These are phyloP conservation scores for Tulasnella calospora DNA, from an alignment of 768 basidiomycete genomes.

Conservation along the genomic window DNA sequence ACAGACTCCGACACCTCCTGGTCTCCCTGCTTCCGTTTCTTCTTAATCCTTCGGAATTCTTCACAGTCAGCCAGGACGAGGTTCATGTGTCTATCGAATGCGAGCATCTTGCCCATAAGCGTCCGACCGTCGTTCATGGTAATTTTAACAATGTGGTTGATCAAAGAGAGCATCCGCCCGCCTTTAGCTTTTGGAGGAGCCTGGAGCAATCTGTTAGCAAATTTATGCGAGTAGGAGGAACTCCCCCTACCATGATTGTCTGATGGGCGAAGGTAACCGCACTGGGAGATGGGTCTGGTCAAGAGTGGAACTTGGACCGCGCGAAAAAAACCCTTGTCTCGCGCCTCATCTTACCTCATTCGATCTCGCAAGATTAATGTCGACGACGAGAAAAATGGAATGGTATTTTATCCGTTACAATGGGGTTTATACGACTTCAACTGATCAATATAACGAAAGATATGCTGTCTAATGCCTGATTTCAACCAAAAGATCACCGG, in stretches of 20 bases:
- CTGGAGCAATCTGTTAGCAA: constrained; percentile 38
- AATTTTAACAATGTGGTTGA: constrained; percentile 96
- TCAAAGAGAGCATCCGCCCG: constrained; percentile 94
- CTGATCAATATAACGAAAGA: constrained; percentile 12
- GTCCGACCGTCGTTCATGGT: constrained; percentile 96
- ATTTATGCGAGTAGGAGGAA: not conserved
- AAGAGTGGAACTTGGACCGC: constrained; percentile 8
- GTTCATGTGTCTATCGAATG: constrained; percentile 99
- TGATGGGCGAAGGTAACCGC: not conserved
- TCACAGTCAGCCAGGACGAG: constrained; percentile 97
- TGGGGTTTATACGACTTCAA: not conserved
- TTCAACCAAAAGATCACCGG: constrained; percentile 87
- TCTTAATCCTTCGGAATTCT: constrained; percentile 87
- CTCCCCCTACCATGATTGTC: constrained; percentile 1
- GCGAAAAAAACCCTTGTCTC: constrained; percentile 6
- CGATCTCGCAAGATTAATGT: not conserved
- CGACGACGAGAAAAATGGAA: not conserved
- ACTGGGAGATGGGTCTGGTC: constrained; percentile 4
- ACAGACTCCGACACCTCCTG: constrained; percentile 47
- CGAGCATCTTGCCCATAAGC: constrained; percentile 96
- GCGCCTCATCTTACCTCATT: not conserved
- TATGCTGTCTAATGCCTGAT: constrained; percentile 53
- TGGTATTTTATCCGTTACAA: not conserved
- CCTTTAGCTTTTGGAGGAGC: constrained; percentile 96
- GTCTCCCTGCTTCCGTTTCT: constrained; percentile 77